Evolutionary conservation across 306 rosid species (phyloP), one percentile per base, ranked within the genome.

Genomic region (Argentina anserina): DNA sequence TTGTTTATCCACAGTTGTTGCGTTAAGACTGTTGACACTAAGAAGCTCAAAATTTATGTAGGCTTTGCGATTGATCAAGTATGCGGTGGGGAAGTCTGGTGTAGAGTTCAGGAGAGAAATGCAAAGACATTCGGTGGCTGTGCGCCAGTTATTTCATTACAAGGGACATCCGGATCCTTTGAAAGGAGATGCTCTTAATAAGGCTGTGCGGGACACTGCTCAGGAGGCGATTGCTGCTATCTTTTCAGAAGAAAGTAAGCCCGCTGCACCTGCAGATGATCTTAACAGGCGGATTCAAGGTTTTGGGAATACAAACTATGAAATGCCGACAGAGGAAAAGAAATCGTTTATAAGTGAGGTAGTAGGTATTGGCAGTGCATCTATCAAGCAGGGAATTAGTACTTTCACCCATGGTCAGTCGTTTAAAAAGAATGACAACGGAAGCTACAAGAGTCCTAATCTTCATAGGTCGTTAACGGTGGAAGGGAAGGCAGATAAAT

Each of bases 31-130:
- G n/a, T 66, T 65, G 73, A 70, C 68, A 8, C 63, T 31, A 20
- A 9, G 40, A 70, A 78, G 43, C 46, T 80, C 37, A 45, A 66
- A 64, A 66, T 58, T 74, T 71, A 18, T 69, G 72, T 90, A 95
- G 97, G 93, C 97, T 74, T 80, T 95, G 42, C 88, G 99, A 75
- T 88, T 95, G 92, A 95, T 91, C 55, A 95, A 91, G 78, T 95
- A 95, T 71, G 71, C 81, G 1, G 92, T 95, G 82, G 97, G 87
- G 36, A 95, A 95, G 81, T 91, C 99, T 64, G 99, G 99, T 77
- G 91, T 82, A 50, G 99, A 95, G 85, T 95, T 95, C 80, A 84
- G 96, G 86, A 95, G 97, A 82, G 99, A 95, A 86, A 90, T 95
- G 96, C 99, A 95, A 84, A 92, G 97, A 85, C 90, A 90, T 79